Percentiles rank a stretch among this genome's conserved stretches.
Conservation (phyloP, 2,329 filamentous ascomycete genomes). For the Alternaria sp. region DNA sequence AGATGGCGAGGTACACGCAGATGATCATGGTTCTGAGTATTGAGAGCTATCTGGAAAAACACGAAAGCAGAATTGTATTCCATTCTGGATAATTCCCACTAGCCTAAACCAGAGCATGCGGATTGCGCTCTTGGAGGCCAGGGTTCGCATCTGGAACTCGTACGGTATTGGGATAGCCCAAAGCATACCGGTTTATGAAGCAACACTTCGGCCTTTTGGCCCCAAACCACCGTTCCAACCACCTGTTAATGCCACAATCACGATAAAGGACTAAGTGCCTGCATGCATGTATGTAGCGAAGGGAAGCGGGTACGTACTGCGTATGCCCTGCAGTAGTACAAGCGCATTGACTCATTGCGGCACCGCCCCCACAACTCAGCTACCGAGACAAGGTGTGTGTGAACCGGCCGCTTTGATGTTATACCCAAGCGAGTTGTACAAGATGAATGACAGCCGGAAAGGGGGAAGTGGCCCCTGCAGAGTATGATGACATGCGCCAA, state of each 20-base stretch:
- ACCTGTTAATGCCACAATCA: neutral
- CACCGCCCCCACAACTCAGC: neutral
- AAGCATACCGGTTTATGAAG: neutral
- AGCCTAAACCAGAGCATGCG: neutral
- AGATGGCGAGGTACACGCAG: constrained; percentile 48
- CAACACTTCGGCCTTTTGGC: neutral
- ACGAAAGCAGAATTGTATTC: neutral
- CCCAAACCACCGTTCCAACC: neutral
- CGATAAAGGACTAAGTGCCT: neutral
- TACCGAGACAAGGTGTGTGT: neutral
- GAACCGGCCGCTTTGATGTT: neutral
- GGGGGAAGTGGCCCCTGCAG: neutral
- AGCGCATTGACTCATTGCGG: neutral
- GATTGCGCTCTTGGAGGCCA: neutral
- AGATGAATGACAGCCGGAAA: neutral
- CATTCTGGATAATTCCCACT: neutral
- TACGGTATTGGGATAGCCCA: neutral
- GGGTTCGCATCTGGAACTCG: neutral
- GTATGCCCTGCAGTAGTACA: neutral
- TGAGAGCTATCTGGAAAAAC: neutral
- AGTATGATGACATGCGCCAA: neutral
- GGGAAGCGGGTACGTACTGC: neutral
- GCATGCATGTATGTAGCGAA: neutral
- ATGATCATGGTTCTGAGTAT: neutral
- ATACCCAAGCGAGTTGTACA: neutral